Conservation (phyloP, 2,329 filamentous ascomycete genomes). For the Madurella fahalii region DNA sequence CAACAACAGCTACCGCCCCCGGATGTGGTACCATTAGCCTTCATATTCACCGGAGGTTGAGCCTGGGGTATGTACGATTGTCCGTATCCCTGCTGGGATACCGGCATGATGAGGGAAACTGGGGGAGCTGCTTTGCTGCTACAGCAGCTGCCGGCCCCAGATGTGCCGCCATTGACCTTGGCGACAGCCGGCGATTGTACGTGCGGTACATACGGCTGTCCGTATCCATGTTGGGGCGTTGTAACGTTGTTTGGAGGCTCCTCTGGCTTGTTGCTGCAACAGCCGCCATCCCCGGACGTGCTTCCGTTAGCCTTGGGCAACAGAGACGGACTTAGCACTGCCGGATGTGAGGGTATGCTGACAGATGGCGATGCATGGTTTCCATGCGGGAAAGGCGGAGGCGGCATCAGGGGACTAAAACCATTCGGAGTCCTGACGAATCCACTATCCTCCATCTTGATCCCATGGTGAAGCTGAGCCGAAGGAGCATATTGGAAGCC, state of each 20-base stretch:
- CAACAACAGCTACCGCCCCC: conserved; percentile 25
- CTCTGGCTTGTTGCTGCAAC: conserved; percentile 33
- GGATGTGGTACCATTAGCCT: conserved; percentile 1
- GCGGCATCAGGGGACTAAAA: conserved; percentile 7
- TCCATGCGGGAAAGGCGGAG: conserved; percentile 13
- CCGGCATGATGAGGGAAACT: neutral
- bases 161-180: conserved; percentile 24
- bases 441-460: conserved; percentile 19
- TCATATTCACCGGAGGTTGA: conserved; percentile 34
- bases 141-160: conserved; percentile 5
- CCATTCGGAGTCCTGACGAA: conserved; percentile 45
- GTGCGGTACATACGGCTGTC: conserved; percentile 28
- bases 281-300: conserved; percentile 27
- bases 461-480: conserved; percentile 11
- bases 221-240: conserved; percentile 10
- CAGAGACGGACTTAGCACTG: neutral
- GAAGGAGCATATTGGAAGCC: conserved; percentile 14
- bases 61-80: conserved; percentile 33
- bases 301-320: conserved; percentile 10
- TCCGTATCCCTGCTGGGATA: conserved; percentile 8
- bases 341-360: conserved; percentile 20
- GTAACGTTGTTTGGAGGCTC: neutral
- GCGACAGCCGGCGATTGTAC: conserved; percentile 36
- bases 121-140: conserved; percentile 18
- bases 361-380: conserved; percentile 8